phyloP scores from a whole-genome alignment of 23 red algal genomes.

The Gracilaria caudata region DNA sequence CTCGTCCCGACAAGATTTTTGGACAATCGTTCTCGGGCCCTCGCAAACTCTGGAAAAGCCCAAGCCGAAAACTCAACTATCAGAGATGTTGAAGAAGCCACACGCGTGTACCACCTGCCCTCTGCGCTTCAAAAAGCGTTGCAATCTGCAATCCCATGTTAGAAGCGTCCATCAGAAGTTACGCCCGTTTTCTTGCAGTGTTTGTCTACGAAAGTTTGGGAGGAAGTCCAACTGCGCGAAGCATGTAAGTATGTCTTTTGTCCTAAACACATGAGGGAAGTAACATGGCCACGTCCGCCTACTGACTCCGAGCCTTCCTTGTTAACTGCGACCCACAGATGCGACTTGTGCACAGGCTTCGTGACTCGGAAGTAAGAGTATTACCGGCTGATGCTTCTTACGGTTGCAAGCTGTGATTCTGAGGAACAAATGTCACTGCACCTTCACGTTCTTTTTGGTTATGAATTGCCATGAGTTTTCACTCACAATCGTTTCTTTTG shows the following conservation, averaged over 20 bases:
- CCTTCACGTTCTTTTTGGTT: neutral
- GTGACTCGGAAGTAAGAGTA: conserved; percentile 29
- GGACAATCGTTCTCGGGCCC: conserved; percentile 17
- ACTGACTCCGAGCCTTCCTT: neutral
- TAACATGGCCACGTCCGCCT: neutral
- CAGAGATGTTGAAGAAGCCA: conserved; percentile 31
- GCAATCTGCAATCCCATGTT: conserved; percentile 56
- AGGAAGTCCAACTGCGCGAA: conserved; percentile 69
- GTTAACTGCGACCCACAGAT: neutral
- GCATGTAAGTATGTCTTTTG: conserved; percentile 36
- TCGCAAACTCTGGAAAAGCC: neutral
- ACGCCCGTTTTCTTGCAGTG: conserved; percentile 40
- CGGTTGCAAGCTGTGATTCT: neutral
- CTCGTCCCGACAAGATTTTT: conserved; percentile 19
- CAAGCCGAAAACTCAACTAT: neutral
- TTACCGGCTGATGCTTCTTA: neutral
- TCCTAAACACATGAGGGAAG: neutral
- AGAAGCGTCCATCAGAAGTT: conserved; percentile 64
- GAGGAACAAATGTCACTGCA: neutral
- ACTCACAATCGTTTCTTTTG: too few species aligned
- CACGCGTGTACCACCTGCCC: conserved; percentile 36
- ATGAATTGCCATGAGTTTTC: neutral
- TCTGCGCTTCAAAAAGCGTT: conserved; percentile 62
- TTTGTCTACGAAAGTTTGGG: conserved; percentile 55
- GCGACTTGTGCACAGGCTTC: conserved; percentile 19